A percentile compares a stretch with the other conserved stretches of the same genome.
phyloP scores from a whole-genome alignment of 257 asterid species.

The Gynochthodes officinalis region DNA sequence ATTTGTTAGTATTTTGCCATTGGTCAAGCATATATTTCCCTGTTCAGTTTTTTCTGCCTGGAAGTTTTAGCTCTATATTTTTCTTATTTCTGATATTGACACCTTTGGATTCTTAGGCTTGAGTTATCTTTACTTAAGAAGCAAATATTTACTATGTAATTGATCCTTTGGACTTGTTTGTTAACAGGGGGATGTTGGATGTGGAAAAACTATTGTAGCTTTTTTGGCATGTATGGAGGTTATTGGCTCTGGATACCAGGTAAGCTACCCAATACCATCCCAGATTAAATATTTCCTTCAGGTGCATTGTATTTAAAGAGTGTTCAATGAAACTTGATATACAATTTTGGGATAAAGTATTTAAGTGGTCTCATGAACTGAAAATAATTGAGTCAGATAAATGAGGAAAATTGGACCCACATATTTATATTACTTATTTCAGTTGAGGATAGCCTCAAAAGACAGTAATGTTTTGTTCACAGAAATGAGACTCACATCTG shows the following conservation, averaged over 20 bases:
- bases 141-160: background rate
- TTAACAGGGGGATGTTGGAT: conserved; percentile 93
- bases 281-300: background rate
- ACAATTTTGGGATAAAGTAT: background rate
- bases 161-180: conserved; percentile 6
- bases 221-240: conserved; percentile 97
- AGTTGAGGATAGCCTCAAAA: background rate
- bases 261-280: conserved; percentile 1
- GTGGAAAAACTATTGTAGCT: conserved; percentile 96
- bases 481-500: background rate
- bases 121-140: background rate
- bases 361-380: background rate
- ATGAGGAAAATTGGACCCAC: background rate
- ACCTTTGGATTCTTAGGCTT: background rate
- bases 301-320: background rate
- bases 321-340: background rate
- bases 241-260: conserved; percentile 87
- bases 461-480: background rate
- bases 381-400: background rate
- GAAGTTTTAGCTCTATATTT: background rate
- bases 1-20: background rate
- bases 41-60: background rate
- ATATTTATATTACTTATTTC: background rate
- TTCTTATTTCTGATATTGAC: background rate
- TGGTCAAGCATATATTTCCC: background rate